Conservation (phyloP, 257 asterid genomes). For the Solanum bulbocastanum region DNA sequence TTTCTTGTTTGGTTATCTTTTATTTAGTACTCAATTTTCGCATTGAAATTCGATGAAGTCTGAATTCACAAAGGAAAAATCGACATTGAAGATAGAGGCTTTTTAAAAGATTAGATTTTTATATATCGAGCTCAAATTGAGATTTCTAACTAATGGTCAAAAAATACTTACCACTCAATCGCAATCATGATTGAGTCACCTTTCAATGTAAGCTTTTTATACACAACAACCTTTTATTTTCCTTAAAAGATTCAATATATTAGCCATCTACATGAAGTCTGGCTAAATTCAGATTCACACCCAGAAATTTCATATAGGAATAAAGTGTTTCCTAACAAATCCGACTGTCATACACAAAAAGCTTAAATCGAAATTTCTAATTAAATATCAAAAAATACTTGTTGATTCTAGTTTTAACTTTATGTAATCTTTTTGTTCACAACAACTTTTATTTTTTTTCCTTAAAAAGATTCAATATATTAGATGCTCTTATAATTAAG, state of each 20-base stretch:
- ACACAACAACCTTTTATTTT: not conserved
- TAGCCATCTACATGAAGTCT: not conserved
- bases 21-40: too few species aligned
- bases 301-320: not conserved
- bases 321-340: not conserved
- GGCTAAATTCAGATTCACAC: not conserved
- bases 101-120: not conserved
- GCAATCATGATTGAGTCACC: not conserved
- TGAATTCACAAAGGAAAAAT: too few species aligned
- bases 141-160: not conserved
- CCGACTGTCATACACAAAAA: not conserved
- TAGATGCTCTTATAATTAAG: not conserved
- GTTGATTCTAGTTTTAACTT: not conserved
- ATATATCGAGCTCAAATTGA: not conserved
- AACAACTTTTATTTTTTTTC: not conserved
- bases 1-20: too few species aligned
- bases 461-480: not conserved
- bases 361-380: not conserved
- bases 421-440: not conserved
- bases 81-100: too few species aligned
- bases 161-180: not conserved
- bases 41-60: too few species aligned
- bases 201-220: not conserved
- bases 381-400: not conserved
- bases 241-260: not conserved